phyloP scores from a whole-genome alignment of 345 rosid species.

The thale cress (Arabidopsis thaliana) region TAIR10.1 NC_003075.7:13735501-13736000 shows the following conservation, averaged over 20 bases:
- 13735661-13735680: slow-evolving; percentile 23
- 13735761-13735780: slow-evolving; percentile 91
- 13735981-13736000: slow-evolving; percentile 29
- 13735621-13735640: slow-evolving; percentile 40
- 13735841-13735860: slow-evolving; percentile 79
- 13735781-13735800: slow-evolving; percentile 48
- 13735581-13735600: slow-evolving; percentile 48
- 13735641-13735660: slow-evolving; percentile 50
- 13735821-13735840: slow-evolving; percentile 63
- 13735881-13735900: slow-evolving; percentile 77
- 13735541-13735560: background rate
- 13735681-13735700: slow-evolving; percentile 52
- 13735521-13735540: no score
- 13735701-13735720: slow-evolving; percentile 83
- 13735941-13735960: slow-evolving; percentile 56
- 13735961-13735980: slow-evolving; percentile 57
- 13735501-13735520: background rate
- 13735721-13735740: slow-evolving; percentile 71
- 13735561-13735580: slow-evolving; percentile 50
- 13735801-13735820: slow-evolving; percentile 50
- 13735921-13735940: slow-evolving; percentile 29
- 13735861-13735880: slow-evolving; percentile 77
- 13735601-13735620: slow-evolving; percentile 46
- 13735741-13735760: slow-evolving; percentile 90
- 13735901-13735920: slow-evolving; percentile 43